Conservation (phyloP, 208 protist species). For the Leishmania martiniquensis region DNA sequence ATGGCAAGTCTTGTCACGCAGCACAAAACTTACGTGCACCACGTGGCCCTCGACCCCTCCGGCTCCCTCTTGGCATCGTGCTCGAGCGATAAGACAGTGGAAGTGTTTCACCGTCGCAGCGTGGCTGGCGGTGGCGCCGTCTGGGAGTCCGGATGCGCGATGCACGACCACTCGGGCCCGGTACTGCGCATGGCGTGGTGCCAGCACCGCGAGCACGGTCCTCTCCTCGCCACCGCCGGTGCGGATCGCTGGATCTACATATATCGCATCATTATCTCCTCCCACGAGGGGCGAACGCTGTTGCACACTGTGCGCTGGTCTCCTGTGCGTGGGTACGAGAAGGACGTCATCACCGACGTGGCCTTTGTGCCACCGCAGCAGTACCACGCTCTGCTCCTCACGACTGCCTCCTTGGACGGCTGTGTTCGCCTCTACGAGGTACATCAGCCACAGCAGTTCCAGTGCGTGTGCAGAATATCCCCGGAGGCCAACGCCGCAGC, state of each 20-base stretch:
- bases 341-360: slow-evolving; percentile 90
- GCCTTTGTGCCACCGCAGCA: slow-evolving; percentile 86
- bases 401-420: slow-evolving; percentile 87
- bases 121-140: slow-evolving; percentile 17
- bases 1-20: slow-evolving; percentile 61
- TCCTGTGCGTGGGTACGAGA: slow-evolving; percentile 77
- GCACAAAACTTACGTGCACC: slow-evolving; percentile 84
- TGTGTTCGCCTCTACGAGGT: slow-evolving; percentile 89
- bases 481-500: slow-evolving; percentile 50
- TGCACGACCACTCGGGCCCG: slow-evolving; percentile 79
- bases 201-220: slow-evolving; percentile 78
- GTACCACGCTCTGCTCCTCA: slow-evolving; percentile 79
- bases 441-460: slow-evolving; percentile 68
- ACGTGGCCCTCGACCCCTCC: slow-evolving; percentile 81
- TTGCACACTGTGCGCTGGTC: slow-evolving; percentile 62
- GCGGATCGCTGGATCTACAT: slow-evolving; percentile 89
- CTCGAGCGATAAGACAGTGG: slow-evolving; percentile 87
- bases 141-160: slow-evolving; percentile 71
- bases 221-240: slow-evolving; percentile 80
- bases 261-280: slow-evolving; percentile 76
- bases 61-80: slow-evolving; percentile 81
- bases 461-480: slow-evolving; percentile 65
- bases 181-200: slow-evolving; percentile 87
- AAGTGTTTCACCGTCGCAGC: slow-evolving; percentile 70
- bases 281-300: slow-evolving; percentile 51